Percentiles rank a stretch among this genome's conserved stretches.
Conservation (phyloP, 148 eudicot species). For the Rhododendron mucronatum region DNA sequence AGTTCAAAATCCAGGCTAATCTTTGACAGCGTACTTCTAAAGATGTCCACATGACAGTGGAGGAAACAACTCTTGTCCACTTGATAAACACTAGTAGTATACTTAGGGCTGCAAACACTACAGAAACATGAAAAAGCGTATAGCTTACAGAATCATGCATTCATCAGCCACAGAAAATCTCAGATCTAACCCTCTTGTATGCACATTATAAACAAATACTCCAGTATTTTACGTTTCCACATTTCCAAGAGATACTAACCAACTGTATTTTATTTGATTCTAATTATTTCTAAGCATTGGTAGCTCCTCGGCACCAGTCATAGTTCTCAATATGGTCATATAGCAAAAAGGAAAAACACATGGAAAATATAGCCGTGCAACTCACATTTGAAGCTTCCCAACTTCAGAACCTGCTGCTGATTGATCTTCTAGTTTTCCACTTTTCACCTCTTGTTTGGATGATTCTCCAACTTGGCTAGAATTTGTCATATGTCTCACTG, state of each 20-base stretch:
- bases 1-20: neutral
- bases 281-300: neutral
- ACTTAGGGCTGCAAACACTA: neutral
- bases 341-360: neutral
- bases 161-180: neutral
- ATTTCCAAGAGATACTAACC: neutral
- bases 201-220: neutral
- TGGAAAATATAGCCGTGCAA: conserved; percentile 1
- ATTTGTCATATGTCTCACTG: conserved; percentile 21
- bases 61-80: neutral
- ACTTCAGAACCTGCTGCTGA: conserved; percentile 23
- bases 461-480: conserved; percentile 21
- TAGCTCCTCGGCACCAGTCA: neutral
- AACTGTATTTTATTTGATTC: neutral
- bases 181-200: neutral
- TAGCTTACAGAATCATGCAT: neutral
- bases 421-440: neutral
- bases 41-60: neutral
- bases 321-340: neutral
- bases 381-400: conserved; percentile 29
- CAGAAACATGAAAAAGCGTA: neutral
- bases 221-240: neutral
- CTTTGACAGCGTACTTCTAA: neutral
- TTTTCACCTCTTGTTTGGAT: conserved; percentile 13
- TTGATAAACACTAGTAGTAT: neutral